These are phyloP conservation scores for Euphrasia arctica DNA, from an alignment of 305 asterid genomes.

Conservation along the genomic window DNA sequence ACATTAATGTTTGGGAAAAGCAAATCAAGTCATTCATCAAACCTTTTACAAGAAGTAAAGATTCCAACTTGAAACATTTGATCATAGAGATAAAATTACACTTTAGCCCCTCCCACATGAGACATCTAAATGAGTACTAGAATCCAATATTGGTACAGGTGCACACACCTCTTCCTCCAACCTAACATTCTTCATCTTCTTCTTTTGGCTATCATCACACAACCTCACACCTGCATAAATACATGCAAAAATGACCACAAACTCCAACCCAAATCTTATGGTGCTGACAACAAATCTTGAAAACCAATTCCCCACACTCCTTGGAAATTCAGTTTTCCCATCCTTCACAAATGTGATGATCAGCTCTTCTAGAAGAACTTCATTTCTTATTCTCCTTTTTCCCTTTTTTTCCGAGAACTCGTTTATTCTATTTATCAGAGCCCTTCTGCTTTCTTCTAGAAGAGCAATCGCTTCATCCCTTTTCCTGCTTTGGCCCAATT, in stretches of 20 bases:
- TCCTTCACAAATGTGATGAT: slow-evolving; percentile 35
- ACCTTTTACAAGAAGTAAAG: not conserved
- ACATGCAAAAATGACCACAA: slow-evolving; percentile 33
- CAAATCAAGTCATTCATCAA: too few species aligned
- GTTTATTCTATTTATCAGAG: slow-evolving; percentile 35
- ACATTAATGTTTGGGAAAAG: too few species aligned
- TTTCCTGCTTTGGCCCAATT: slow-evolving; percentile 27
- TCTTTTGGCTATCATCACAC: not conserved
- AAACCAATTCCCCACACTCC: slow-evolving; percentile 16
- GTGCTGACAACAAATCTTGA: slow-evolving; percentile 22
- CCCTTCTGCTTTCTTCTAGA: slow-evolving; percentile 42
- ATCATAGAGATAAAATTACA: not conserved
- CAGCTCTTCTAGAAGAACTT: slow-evolving; percentile 41
- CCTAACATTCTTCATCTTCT: slow-evolving; percentile 20
- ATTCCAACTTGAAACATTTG: not conserved
- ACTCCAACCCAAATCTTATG: slow-evolving; percentile 37
- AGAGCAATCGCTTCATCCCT: slow-evolving; percentile 34
- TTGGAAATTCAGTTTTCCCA: slow-evolving; percentile 22
- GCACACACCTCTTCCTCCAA: slow-evolving; percentile 9
- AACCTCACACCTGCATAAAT: slow-evolving; percentile 30
- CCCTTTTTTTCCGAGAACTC: slow-evolving; percentile 26
- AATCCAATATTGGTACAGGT: slow-evolving; percentile 10
- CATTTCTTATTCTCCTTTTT: slow-evolving; percentile 15
- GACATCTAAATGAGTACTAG: slow-evolving; percentile 36
- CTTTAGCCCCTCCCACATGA: slow-evolving; percentile 49